Evolutionary conservation across 768 basidiomycete genomes (phyloP), one percentile per base, ranked within the genome.

Genomic region (Grammothele lineata): DNA sequence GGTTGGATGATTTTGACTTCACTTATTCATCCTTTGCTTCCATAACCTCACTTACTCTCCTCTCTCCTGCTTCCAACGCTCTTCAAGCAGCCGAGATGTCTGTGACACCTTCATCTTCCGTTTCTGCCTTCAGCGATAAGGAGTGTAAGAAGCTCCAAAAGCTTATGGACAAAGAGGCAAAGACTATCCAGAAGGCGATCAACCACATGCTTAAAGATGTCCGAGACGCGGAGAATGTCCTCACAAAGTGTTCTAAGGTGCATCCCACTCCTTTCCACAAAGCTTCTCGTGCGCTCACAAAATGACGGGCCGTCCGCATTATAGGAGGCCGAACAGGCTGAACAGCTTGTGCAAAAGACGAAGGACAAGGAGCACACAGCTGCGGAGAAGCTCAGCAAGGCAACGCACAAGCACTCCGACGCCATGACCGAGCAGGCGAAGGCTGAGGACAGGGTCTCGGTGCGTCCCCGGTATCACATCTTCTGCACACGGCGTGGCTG

Each of bases 201-300:
- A 35, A 47, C 23, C 49, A 46, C 39, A 49, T 49, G n/a, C 22
- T 44, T 12, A 44, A 55, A 26, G 49, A 50, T 24, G 48, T 55
- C 24, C 34, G 42, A 33, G 43, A 40, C 39, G 53, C 53, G 38
- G 48, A 55, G 46, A 55, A 50, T 30, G 49, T 49, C 12, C 45
- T 50, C n/a, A 35, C 37, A 27, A 55, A 55, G 49, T 24, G 45
- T 32, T 37, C 42, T 27, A 55, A 55, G 46, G 53, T 55, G n/a
- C 27, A 49, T 30, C 4, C 6, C 14, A n/a, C n/a, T n/a, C n/a
- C n/a, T n/a, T n/a, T n/a, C n/a, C n/a, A n/a, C n/a, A n/a, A n/a
- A n/a, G n/a, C n/a, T n/a, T n/a, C n/a, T n/a, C n/a, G n/a, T n/a
- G n/a, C n/a, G n/a, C n/a, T n/a, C n/a, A n/a, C n/a, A n/a, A n/a